These are phyloP conservation scores for Thalassiosira delicatula DNA, from an alignment of 352 stramenopile genomes.

Conservation along the genomic window DNA sequence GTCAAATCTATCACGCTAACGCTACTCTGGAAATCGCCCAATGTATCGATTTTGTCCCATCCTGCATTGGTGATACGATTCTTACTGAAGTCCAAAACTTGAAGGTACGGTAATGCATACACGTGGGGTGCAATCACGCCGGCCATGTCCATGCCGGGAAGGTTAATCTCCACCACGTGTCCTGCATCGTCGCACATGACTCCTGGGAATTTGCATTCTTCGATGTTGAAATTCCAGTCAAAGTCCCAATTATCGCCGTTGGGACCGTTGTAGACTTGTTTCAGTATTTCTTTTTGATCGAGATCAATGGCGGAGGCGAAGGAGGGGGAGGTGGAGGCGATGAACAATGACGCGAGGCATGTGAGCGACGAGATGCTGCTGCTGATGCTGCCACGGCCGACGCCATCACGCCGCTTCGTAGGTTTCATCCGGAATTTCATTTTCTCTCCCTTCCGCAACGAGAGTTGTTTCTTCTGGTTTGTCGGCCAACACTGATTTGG, in stretches of 20 bases:
- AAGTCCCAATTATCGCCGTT: constrained; percentile 67
- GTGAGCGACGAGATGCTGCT: background rate
- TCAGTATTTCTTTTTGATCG: constrained; percentile 43
- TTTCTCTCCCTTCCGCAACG: too few species aligned
- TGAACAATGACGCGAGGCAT: constrained; percentile 24
- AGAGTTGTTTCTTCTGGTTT: too few species aligned
- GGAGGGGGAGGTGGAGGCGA: background rate
- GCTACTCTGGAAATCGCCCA: constrained; percentile 18
- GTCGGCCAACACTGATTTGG: too few species aligned
- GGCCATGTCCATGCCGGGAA: constrained; percentile 68
- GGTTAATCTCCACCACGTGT: constrained; percentile 69
- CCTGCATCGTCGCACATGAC: constrained; percentile 68
- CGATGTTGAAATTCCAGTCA: background rate
- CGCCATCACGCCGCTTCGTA: background rate
- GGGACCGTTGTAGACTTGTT: constrained; percentile 46
- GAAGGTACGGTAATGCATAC: constrained; percentile 72
- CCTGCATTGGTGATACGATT: constrained; percentile 58
- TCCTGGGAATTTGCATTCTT: constrained; percentile 20
- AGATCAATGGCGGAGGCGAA: constrained; percentile 2
- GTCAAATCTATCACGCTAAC: constrained; percentile 55
- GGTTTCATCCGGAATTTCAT: constrained; percentile 26
- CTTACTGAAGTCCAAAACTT: constrained; percentile 51
- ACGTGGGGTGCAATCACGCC: constrained; percentile 72
- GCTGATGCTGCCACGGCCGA: background rate
- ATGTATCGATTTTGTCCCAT: constrained; percentile 45